Conservation (phyloP, 1,284 basidiomycete genomes). For the Trametes pubescens region DNA sequence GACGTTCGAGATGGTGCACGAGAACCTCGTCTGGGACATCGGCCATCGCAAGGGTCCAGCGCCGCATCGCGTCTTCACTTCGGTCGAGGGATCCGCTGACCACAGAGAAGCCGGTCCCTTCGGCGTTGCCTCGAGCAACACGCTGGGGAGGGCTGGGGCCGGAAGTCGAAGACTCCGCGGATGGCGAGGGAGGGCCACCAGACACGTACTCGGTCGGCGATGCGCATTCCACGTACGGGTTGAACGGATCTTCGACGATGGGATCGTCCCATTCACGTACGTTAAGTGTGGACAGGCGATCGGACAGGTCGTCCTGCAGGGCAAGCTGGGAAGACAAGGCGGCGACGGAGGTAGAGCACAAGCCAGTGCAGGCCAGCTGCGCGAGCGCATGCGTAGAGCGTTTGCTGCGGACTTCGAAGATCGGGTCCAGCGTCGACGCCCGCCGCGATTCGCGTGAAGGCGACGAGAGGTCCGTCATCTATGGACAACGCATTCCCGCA, state of each 20-base stretch:
- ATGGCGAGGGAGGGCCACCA: not conserved
- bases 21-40: constrained; percentile 49
- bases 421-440: constrained; percentile 24
- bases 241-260: constrained; percentile 28
- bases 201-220: constrained; percentile 16
- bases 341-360: constrained; percentile 41
- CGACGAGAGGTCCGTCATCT: constrained; percentile 24
- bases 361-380: constrained; percentile 41
- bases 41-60: constrained; percentile 49
- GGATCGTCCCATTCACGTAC: constrained; percentile 21
- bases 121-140: constrained; percentile 8
- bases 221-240: constrained; percentile 35
- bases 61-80: constrained; percentile 38
- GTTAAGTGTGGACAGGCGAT: constrained; percentile 15
- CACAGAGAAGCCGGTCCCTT: constrained; percentile 27
- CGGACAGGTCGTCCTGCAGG: constrained; percentile 30
- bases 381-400: constrained; percentile 38
- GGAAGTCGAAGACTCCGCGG: constrained; percentile 11
- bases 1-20: constrained; percentile 46
- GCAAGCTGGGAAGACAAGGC: constrained; percentile 38
- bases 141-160: constrained; percentile 9
- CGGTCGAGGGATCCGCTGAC: constrained; percentile 30
- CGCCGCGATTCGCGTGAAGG: constrained; percentile 10
- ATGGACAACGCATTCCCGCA: constrained; percentile 6
- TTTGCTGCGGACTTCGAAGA: constrained; percentile 29